Base-by-base conservation (phyloP, 2,329 filamentous ascomycete genomes). In the Pyrenophora graminea region DNA sequence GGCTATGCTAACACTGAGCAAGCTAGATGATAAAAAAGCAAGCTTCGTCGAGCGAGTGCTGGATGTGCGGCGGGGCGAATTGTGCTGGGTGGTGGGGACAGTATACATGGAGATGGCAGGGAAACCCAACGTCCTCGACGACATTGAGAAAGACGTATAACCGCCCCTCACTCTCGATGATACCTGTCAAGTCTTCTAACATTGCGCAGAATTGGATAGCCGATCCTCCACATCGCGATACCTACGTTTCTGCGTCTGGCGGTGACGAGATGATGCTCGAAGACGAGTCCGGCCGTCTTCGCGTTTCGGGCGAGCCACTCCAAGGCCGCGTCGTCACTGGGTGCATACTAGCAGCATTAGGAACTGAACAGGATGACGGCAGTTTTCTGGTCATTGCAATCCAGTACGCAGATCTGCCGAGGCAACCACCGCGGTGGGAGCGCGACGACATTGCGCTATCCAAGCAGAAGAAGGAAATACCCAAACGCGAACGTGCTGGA, bases 41-140 rank as follows among this genome's bases (percentile, higher is more conserved):
- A 83, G 82, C 61, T 85, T 82, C 59, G 91, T 95, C 13, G 90
- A 97, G 27, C 82, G 94, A 62, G 94, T 99, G 53, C 82, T 99
- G 25, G 93, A 99, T 75, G 94, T 99, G 44, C 86, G 93, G 54
- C 94, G 97, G 77, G 94, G 94, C 57, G 87, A 97, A 76, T 79
- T 97, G 31, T 97, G 93, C 77, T 99, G 93, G 91, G 89, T 99
- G 13, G 82, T 87, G 0, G 94, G 95, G 13, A 99, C 94, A 0
- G 85, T 97, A 27, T 99, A 96, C 73, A 96, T 97, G 88, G 91
- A 97, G 58, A 92, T 99, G 90, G 85, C 89, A 2, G 75, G 97
- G 66, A 99, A 99, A 77, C 94, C 95, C 1, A 96, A 95, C 68
- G 93, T 99, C 71, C 78, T 99, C 30, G 92, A 97, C 53, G 94